Conservation (phyloP, 2,329 filamentous ascomycete genomes). For the Paraphaeosphaeria sporulosa region DNA sequence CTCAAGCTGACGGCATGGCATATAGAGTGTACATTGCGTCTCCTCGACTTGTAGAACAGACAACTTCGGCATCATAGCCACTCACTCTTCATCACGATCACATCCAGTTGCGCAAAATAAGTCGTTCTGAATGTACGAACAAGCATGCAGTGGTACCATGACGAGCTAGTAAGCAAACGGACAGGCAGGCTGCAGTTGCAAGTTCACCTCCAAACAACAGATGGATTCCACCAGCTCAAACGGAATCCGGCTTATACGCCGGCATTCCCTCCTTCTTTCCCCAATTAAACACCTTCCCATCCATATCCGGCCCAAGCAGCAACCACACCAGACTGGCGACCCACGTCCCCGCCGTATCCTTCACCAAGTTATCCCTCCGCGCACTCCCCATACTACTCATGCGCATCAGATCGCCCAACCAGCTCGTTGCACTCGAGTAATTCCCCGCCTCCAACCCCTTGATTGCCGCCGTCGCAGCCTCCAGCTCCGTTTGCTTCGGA, state of each 20-base stretch:
- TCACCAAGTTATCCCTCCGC: constrained; percentile 60
- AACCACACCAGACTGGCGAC: constrained; percentile 62
- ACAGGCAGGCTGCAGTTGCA: not conserved
- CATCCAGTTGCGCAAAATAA: not conserved
- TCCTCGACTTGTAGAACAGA: constrained; percentile 17
- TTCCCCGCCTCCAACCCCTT: constrained; percentile 79
- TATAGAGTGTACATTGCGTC: constrained; percentile 20
- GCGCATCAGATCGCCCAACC: constrained; percentile 76
- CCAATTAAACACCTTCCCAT: constrained; percentile 64
- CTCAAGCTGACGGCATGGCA: constrained; percentile 6
- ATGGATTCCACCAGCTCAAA: constrained; percentile 22
- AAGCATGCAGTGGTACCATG: not conserved
- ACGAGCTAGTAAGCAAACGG: not conserved
- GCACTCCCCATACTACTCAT: constrained; percentile 62
- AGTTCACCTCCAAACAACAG: not conserved
- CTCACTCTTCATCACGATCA: not conserved
- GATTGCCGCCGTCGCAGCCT: constrained; percentile 76
- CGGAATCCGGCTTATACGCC: constrained; percentile 34
- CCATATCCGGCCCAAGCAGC: constrained; percentile 65
- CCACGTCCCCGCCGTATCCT: constrained; percentile 64
- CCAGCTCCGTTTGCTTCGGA: constrained; percentile 76
- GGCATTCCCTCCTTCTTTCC: constrained; percentile 63
- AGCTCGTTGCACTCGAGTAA: constrained; percentile 79
- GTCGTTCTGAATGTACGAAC: not conserved
- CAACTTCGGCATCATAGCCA: constrained; percentile 17